These are phyloP conservation scores for Chytriomyces sp. DNA, from an alignment of 192 early-diverging fungal species.

Conservation along the genomic window DNA sequence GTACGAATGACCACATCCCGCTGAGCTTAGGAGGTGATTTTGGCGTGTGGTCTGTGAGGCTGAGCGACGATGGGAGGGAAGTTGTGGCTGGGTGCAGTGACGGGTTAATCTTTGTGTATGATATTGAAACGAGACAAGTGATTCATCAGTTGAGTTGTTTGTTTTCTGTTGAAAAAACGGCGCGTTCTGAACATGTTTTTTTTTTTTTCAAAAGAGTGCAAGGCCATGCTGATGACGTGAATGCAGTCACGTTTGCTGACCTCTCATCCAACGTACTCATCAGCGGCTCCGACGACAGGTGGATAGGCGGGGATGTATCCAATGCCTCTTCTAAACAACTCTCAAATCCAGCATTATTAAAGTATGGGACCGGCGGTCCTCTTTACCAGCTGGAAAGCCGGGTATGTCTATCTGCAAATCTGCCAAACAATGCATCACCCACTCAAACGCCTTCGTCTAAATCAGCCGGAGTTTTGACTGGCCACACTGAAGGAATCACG, in stretches of 20 bases:
- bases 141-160: constrained; percentile 42
- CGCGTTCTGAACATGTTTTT: neutral
- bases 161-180: neutral
- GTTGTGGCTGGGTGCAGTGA: constrained; percentile 62
- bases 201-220: constrained; percentile 7
- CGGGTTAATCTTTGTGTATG: constrained; percentile 56
- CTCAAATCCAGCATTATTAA: constrained; percentile 34
- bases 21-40: constrained; percentile 6
- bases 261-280: constrained; percentile 60
- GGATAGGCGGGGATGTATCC: constrained; percentile 3
- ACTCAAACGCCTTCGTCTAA: neutral
- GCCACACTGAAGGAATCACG: constrained; percentile 76
- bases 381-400: constrained; percentile 30
- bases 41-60: constrained; percentile 69
- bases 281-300: constrained; percentile 66
- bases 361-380: constrained; percentile 62
- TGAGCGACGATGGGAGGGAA: constrained; percentile 64
- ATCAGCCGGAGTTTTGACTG: constrained; percentile 65
- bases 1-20: neutral
- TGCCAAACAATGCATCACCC: neutral
- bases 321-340: too few species aligned
- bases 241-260: constrained; percentile 55
- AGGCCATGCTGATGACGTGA: constrained; percentile 72
- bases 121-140: constrained; percentile 58
- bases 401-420: neutral